Conservation (phyloP, 78 protist genomes). For the Planoprotostelium fungivorum region DNA sequence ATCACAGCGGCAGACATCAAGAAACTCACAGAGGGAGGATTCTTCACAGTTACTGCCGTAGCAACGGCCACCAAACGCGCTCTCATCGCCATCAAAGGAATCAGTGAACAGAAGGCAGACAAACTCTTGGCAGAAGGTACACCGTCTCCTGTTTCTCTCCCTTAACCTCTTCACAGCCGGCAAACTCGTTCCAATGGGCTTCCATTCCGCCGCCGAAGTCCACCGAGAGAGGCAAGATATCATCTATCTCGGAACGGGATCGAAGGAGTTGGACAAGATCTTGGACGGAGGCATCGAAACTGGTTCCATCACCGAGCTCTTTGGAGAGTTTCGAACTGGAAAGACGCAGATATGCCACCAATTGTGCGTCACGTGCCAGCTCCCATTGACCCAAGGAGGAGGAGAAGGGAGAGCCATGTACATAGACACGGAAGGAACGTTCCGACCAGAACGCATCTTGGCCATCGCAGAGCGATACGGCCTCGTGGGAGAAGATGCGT, state of each 20-base stretch:
- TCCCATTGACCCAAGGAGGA: slow-evolving; percentile 82
- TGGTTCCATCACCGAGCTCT: slow-evolving; percentile 97
- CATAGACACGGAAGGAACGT: slow-evolving; percentile 99
- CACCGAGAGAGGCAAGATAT: slow-evolving; percentile 69
- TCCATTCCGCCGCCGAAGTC: slow-evolving; percentile 91
- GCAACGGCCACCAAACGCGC: slow-evolving; percentile 84
- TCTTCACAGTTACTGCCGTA: slow-evolving; percentile 91
- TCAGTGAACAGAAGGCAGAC: slow-evolving; percentile 96
- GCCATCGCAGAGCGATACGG: slow-evolving; percentile 90
- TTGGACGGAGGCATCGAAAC: slow-evolving; percentile 98
- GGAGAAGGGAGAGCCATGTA: slow-evolving; percentile 98
- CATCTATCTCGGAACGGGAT: slow-evolving; percentile 88
- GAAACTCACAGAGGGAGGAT: slow-evolving; percentile 91
- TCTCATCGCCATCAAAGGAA: slow-evolving; percentile 87
- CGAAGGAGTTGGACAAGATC: slow-evolving; percentile 91
- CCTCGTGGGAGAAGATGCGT: slow-evolving; percentile 89
- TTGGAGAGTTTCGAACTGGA: slow-evolving; percentile 98
- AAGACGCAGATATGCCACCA: slow-evolving; percentile 99
- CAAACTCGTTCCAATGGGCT: slow-evolving; percentile 92
- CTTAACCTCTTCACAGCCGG: slow-evolving; percentile 22
- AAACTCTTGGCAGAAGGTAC: slow-evolving; percentile 74
- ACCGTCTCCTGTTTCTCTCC: not conserved
- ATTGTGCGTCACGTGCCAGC: slow-evolving; percentile 96
- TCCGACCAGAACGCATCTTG: slow-evolving; percentile 93
- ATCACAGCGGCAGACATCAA: slow-evolving; percentile 84